Percentiles rank a stretch among this genome's conserved stretches.
These are phyloP conservation scores for Cercospora sp. DNA, from an alignment of 2,329 filamentous ascomycete genomes.

Conservation along the genomic window DNA sequence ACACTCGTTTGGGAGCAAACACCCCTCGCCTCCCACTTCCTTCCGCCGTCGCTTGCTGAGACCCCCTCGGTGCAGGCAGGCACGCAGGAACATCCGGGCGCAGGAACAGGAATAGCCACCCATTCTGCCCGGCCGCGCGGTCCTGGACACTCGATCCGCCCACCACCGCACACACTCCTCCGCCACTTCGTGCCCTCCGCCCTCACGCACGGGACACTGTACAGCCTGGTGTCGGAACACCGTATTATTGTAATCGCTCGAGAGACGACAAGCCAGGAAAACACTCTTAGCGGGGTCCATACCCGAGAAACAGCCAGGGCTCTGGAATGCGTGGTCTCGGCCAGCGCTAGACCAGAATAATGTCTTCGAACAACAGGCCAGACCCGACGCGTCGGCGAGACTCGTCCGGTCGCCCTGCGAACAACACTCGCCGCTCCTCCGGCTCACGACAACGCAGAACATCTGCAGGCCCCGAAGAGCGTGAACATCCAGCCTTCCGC, in stretches of 20 bases:
- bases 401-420: slow-evolving; percentile 13
- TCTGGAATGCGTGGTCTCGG: slow-evolving; percentile 14
- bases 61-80: neutral
- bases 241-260: neutral
- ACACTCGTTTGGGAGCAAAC: slow-evolving; percentile 2
- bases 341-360: slow-evolving; percentile 14
- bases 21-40: neutral
- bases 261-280: neutral
- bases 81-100: neutral
- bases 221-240: neutral
- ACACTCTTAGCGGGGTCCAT: neutral
- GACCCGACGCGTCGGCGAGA: slow-evolving; percentile 19
- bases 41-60: neutral
- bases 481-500: slow-evolving; percentile 58
- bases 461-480: slow-evolving; percentile 51
- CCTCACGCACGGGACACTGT: neutral
- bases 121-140: neutral
- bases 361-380: slow-evolving; percentile 27
- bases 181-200: neutral
- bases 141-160: neutral
- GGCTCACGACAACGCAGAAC: slow-evolving; percentile 65
- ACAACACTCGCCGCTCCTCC: slow-evolving; percentile 42
- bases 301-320: slow-evolving; percentile 11
- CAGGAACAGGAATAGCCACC: neutral
- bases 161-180: neutral